These are phyloP conservation scores for Schwanniomyces sp. DNA, from an alignment of 805 yeast species.

Conservation along the genomic window DNA sequence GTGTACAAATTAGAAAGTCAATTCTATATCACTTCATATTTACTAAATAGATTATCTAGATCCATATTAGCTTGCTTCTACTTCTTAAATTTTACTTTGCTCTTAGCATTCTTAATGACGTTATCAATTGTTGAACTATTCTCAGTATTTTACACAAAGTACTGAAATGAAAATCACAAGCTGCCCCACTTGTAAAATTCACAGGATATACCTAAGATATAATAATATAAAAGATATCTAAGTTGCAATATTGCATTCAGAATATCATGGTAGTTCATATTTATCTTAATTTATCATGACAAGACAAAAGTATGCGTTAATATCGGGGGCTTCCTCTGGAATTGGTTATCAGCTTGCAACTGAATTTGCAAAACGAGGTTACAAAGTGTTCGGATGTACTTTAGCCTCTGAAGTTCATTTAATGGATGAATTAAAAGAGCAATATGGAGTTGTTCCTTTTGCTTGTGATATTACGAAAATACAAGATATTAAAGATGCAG, in stretches of 20 bases:
- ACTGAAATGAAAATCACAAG: not conserved
- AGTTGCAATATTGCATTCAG: no score
- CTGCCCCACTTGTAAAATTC: not conserved
- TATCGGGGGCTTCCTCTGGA: constrained; percentile 53
- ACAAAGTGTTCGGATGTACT: constrained; percentile 36
- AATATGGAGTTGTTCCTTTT: constrained; percentile 25
- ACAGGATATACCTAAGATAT: not conserved
- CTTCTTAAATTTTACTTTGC: no score
- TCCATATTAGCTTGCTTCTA: no score
- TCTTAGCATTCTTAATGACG: no score
- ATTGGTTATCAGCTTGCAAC: constrained; percentile 46
- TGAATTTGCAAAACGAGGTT: constrained; percentile 44
- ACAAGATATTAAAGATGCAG: constrained; percentile 24
- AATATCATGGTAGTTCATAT: not conserved
- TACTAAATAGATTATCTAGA: no score
- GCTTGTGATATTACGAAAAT: constrained; percentile 36
- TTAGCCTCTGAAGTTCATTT: constrained; percentile 27
- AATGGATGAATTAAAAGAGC: constrained; percentile 30
- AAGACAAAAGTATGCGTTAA: constrained; percentile 35
- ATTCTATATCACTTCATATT: no score
- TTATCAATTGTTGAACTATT: no score
- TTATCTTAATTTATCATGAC: not conserved
- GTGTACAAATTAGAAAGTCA: no score
- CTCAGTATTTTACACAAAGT: no score
- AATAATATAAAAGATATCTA: no score